Evolutionary conservation across 2,329 filamentous ascomycete species (phyloP).

Genomic region (Pyrenophora tritici-repentis): DNA sequence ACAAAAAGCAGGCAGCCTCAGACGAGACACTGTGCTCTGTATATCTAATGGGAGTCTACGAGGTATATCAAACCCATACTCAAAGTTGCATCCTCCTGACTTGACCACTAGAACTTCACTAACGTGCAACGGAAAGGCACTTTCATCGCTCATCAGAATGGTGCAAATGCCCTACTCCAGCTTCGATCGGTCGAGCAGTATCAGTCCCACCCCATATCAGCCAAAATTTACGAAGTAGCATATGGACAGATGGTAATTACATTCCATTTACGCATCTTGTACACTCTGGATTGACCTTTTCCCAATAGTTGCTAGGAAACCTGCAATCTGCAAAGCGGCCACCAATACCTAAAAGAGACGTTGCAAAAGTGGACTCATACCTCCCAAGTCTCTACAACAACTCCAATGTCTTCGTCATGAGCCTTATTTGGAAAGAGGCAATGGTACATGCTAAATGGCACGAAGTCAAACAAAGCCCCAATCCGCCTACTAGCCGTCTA

Average conservation of each 20-base stretch:
- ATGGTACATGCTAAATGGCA: conserved; percentile 36
- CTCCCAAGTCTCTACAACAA: conserved; percentile 28
- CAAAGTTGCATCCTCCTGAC: not conserved
- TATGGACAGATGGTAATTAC: conserved; percentile 32
- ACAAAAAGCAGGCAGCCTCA: conserved; percentile 25
- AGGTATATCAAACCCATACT: conserved; percentile 20
- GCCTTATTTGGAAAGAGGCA: conserved; percentile 31
- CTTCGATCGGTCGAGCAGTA: conserved; percentile 32
- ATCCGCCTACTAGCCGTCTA: conserved; percentile 22
- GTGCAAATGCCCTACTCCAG: conserved; percentile 35
- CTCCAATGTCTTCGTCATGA: conserved; percentile 27
- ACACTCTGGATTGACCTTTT: conserved; percentile 15
- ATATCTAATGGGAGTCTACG: conserved; percentile 38
- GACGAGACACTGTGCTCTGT: conserved; percentile 34
- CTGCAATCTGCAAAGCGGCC: conserved; percentile 33
- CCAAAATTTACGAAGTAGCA: conserved; percentile 34
- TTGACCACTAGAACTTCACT: conserved; percentile 27
- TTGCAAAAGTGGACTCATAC: conserved; percentile 15
- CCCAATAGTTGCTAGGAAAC: conserved; percentile 32
- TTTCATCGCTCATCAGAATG: conserved; percentile 33
- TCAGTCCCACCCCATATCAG: conserved; percentile 31
- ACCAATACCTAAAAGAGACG: conserved; percentile 26
- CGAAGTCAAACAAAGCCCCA: conserved; percentile 25
- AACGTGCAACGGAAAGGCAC: conserved; percentile 25
- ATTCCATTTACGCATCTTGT: not conserved